Evolutionary conservation across 2,329 filamentous ascomycete genomes (phyloP).

Genomic region (Claviceps fusiformis): DNA sequence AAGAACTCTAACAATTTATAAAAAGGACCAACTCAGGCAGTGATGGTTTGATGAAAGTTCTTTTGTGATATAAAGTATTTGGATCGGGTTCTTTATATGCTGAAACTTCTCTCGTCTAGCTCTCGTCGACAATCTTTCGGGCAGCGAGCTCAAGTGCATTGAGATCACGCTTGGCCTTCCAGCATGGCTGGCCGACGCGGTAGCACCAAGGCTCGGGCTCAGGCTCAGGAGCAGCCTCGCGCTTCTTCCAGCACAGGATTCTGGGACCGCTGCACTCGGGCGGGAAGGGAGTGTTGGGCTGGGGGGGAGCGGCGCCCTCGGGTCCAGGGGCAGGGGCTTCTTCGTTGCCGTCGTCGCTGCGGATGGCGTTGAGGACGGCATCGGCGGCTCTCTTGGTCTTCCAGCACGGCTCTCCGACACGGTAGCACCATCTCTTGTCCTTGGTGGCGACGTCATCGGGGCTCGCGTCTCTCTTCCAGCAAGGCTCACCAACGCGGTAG

Average conservation of each 20-base stretch:
- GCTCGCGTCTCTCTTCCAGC: conserved; percentile 18
- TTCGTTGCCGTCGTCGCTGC: conserved; percentile 1
- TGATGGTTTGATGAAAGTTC: too few relatives aligned
- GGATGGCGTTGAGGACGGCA: conserved; percentile 19
- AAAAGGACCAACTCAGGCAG: too few relatives aligned
- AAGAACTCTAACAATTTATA: too few relatives aligned
- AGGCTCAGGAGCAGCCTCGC: conserved; percentile 8
- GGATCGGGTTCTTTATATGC: not conserved
- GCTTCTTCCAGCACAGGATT: conserved; percentile 6
- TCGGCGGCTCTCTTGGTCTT: conserved; percentile 26
- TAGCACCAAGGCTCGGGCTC: conserved; percentile 21
- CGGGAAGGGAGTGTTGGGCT: conserved; percentile 15
- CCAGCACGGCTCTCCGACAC: conserved; percentile 15
- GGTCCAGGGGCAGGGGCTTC: not conserved
- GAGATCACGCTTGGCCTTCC: conserved; percentile 24
- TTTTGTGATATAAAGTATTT: too few relatives aligned
- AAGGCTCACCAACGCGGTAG: conserved; percentile 12
- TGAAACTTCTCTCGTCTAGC: not conserved
- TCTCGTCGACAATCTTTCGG: conserved; percentile 12
- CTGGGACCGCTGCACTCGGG: conserved; percentile 2
- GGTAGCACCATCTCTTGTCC: conserved; percentile 12
- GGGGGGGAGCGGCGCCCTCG: conserved; percentile 13
- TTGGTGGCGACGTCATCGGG: conserved; percentile 8
- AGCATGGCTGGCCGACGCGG: conserved; percentile 26
- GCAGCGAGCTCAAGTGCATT: conserved; percentile 15